Conservation (phyloP, 306 rosid genomes). For the Dalbergia cochinchinensis region DNA sequence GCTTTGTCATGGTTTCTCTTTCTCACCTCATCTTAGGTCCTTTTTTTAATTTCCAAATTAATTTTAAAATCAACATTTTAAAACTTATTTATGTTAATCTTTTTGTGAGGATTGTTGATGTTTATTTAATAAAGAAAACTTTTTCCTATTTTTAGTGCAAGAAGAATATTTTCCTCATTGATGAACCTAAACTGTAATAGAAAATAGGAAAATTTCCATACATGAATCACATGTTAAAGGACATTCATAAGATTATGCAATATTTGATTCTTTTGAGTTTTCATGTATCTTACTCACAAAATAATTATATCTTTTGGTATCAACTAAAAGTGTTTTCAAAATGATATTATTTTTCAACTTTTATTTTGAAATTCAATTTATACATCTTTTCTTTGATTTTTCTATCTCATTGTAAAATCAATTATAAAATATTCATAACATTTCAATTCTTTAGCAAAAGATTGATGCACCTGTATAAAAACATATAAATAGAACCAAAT, state of each 20-base stretch:
- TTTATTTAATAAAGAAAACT: background rate
- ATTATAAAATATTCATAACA: background rate
- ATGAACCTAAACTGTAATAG: background rate
- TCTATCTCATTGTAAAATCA: background rate
- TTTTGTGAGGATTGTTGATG: background rate
- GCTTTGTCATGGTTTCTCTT: conserved; percentile 32
- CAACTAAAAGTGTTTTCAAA: background rate
- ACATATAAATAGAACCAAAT: background rate
- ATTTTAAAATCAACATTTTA: too few species aligned
- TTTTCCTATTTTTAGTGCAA: background rate
- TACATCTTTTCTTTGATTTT: background rate
- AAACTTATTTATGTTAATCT: background rate
- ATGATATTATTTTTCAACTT: background rate
- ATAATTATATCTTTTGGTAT: background rate
- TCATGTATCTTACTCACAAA: background rate
- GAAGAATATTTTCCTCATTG: background rate
- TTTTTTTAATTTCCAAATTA: conserved; percentile 17
- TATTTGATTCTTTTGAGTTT: background rate
- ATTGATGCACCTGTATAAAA: background rate
- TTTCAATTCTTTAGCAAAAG: background rate
- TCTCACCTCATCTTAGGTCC: conserved; percentile 1
- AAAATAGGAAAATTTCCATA: background rate
- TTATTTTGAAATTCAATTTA: conserved; percentile 22
- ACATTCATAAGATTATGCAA: background rate
- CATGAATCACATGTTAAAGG: background rate